Evolutionary conservation across 2,329 filamentous ascomycete species (phyloP).

Genomic region (Teratosphaeria viscida): DNA sequence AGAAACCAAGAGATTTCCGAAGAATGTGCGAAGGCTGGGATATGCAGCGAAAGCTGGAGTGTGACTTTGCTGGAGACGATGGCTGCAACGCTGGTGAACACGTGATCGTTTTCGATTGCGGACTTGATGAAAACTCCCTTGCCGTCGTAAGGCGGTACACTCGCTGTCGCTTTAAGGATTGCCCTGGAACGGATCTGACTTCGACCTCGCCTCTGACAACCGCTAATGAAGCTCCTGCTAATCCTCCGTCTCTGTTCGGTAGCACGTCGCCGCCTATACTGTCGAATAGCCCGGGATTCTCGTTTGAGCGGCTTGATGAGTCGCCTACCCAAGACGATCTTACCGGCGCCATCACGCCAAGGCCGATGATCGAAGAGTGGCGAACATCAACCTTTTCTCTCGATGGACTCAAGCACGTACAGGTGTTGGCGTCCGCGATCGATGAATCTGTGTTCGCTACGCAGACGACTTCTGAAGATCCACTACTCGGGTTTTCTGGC

Average conservation of each 20-base stretch:
- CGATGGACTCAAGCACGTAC: conserved; percentile 46
- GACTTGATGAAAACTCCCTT: conserved; percentile 48
- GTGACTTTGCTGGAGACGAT: conserved; percentile 81
- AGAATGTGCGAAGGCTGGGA: conserved; percentile 78
- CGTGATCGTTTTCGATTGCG: conserved; percentile 64
- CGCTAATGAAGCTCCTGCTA: conserved; percentile 12
- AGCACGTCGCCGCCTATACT: conserved; percentile 28
- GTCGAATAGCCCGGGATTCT: conserved; percentile 23
- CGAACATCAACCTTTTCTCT: conserved; percentile 51
- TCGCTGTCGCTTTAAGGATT: conserved; percentile 38
- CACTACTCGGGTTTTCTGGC: conserved; percentile 51
- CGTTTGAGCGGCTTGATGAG: conserved; percentile 14
- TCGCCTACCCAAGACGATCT: conserved; percentile 16
- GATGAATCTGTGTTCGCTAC: conserved; percentile 66
- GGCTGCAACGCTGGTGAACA: conserved; percentile 65
- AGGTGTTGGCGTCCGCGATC: conserved; percentile 59
- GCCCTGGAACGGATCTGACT: conserved; percentile 2
- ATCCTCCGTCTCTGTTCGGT: conserved; percentile 41
- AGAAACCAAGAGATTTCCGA: conserved; percentile 68
- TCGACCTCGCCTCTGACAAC: conserved; percentile 19
- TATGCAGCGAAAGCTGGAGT: conserved; percentile 74
- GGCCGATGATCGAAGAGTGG: conserved; percentile 51
- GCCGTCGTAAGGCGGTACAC: conserved; percentile 48
- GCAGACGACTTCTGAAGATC: conserved; percentile 67
- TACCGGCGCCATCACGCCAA: conserved; percentile 17